Evolutionary conservation across 2,329 filamentous ascomycete species (phyloP), one percentile per base, ranked within the genome.

Genomic region (Fusarium sororula): DNA sequence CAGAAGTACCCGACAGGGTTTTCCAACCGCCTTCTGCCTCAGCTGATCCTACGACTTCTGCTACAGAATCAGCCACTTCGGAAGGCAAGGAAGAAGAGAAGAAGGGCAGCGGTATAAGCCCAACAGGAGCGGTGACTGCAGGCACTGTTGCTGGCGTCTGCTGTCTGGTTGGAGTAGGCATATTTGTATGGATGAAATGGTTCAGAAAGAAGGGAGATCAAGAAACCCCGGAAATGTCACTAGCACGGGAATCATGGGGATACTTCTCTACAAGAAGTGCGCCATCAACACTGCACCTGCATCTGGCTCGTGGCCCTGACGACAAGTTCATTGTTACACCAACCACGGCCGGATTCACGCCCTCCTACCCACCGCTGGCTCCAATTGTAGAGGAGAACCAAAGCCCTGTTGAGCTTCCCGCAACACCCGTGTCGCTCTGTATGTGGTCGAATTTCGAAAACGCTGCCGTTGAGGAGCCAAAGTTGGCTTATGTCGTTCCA

Each of bases 181-280:
- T 79, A 45, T 75, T 78, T 47, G 39, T 79, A 26, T 79, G 77
- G 77, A 59, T 79, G 56, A 77, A 75, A 57, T 78, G 73, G 73
- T 72, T 77, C 51, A 68, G 77, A 61, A 77, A 72, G 73, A 74
- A 62, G 56, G 50, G 37, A 12, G 45, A 13, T 18, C 51, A 47
- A 35, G 53, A 59, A 11, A 76, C 64, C 13, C 51, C 67, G 39
- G 32, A 37, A 3, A 64, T 51, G 35, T 51, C 42, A 55, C 54
- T 66, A 7, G 59, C 55, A 1, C 64, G 59, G 37, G 66, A 74
- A 44, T 68, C 75, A 17, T 76, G 77, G 75, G 75, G 70, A 18
- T 71, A 75, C 32, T 78, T 74, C 20, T 68, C 75, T 13, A 58
- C 73, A 20, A 56, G 60, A 58, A 68, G 61, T 30, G 69, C 72